Percentiles rank a stretch among this genome's conserved stretches.
These are phyloP conservation scores for Sporothrix protearum DNA, from an alignment of 2,329 filamentous ascomycete genomes.

Conservation along the genomic window DNA sequence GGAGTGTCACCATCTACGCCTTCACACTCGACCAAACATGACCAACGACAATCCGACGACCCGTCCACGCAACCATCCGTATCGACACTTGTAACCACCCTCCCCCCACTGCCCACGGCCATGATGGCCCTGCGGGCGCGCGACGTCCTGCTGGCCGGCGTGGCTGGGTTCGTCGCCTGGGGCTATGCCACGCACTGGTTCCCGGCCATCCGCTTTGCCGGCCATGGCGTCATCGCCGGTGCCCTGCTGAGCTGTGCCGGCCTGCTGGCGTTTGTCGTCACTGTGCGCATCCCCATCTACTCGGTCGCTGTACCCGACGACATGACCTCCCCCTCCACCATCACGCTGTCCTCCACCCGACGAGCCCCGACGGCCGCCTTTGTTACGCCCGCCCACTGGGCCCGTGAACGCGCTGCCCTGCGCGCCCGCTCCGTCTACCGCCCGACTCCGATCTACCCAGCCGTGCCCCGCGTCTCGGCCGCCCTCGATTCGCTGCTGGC, in stretches of 20 bases:
- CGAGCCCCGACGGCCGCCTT: conserved; percentile 45
- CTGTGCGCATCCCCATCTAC: conserved; percentile 20
- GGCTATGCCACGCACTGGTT: conserved; percentile 79
- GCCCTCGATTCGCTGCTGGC: conserved; percentile 76
- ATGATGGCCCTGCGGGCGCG: conserved; percentile 68
- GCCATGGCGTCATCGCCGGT: conserved; percentile 77
- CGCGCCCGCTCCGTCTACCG: conserved; percentile 61
- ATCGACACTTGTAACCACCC: neutral
- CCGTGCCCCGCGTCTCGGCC: conserved; percentile 72
- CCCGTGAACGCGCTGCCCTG: conserved; percentile 63
- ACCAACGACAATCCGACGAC: neutral
- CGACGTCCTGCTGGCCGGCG: conserved; percentile 65
- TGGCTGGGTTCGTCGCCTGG: conserved; percentile 80
- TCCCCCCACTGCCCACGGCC: neutral
- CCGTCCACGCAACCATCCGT: neutral
- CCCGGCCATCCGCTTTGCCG: conserved; percentile 76
- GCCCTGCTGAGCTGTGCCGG: conserved; percentile 53
- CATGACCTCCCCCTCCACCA: neutral
- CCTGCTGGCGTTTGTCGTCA: conserved; percentile 52
- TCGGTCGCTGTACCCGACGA: neutral
- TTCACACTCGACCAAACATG: neutral
- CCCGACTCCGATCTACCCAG: conserved; percentile 66
- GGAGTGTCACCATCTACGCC: neutral
- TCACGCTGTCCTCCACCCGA: neutral
- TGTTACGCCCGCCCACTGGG: conserved; percentile 62